Evolutionary conservation across 2,329 filamentous ascomycete genomes (phyloP), one percentile per base, ranked within the genome.

Genomic region (Oidium heveae): DNA sequence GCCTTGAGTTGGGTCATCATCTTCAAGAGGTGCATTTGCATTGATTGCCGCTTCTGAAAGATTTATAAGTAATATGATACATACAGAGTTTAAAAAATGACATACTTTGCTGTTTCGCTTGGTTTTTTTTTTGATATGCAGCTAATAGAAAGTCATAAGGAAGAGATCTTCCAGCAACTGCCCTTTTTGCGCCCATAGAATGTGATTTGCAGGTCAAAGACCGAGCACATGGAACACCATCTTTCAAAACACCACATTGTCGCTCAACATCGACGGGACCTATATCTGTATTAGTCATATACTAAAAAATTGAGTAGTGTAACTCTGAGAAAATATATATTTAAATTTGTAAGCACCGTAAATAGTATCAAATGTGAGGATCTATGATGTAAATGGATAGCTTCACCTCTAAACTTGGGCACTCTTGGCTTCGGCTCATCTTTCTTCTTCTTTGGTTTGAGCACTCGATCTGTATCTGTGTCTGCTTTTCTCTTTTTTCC

Each of bases 121-220:
- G 91, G 63, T 98, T 98, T 73, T 95, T 96, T 74, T 96, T 95
- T 67, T 91, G 85, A 63, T 91, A 91, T 8, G 83, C 82, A 15
- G 84, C 80, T 39, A 95, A 74, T 41, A 95, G 71, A 82, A 94
- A 91, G 66, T 94, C 87, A 64, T 95, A 95, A 1, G 88, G 88
- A 57, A 94, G 69, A 47, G 84, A 91, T 57, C 88, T 75, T 0
- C 88, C 88, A 5, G 86, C 83, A 2, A 95, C 88, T 0, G 84
- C 83, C 61, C 88, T 76, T 68, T 95, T 95, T 5, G 88, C 83
- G 12, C 88, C 87, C 88, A 95, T 94, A n/a, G 76, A 82, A 60
- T 95, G 88, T 57, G 83, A 89, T 69, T 95, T 95, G 72, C 88
- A 95, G 0, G 88, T 95, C 56, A 95, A 69, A 3, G 86, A 93